Evolutionary conservation across 1,284 basidiomycete species (phyloP).

Genomic region (Inonotus hispidus): DNA sequence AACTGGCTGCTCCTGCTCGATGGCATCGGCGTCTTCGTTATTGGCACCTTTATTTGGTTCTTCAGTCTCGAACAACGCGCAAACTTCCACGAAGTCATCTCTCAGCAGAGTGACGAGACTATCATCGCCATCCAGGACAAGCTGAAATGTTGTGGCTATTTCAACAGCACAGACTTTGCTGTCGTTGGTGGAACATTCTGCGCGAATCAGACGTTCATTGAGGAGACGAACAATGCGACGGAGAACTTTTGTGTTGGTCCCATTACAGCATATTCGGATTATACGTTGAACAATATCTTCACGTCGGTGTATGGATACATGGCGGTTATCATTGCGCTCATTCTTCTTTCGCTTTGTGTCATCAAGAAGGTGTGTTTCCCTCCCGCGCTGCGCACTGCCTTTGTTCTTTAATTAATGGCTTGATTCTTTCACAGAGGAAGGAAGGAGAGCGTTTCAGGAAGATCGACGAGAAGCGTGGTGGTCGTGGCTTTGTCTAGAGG

Average conservation of each 20-base stretch:
- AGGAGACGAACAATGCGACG: conserved; percentile 39
- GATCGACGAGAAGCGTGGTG: conserved; percentile 83
- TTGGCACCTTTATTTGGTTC: conserved; percentile 75
- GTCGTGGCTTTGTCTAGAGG: conserved; percentile 69
- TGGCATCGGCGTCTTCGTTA: conserved; percentile 48
- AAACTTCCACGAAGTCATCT: conserved; percentile 59
- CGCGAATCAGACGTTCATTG: conserved; percentile 42
- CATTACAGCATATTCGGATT: conserved; percentile 61
- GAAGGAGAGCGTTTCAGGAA: conserved; percentile 78
- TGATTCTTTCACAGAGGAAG: conserved; percentile 46
- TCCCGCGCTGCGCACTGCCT: neutral
- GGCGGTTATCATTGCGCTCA: conserved; percentile 66
- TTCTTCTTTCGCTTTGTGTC: conserved; percentile 76
- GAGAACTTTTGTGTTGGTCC: conserved; percentile 59
- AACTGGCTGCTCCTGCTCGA: conserved; percentile 69
- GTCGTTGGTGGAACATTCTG: conserved; percentile 62
- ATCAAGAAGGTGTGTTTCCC: conserved; percentile 61
- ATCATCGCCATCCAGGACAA: conserved; percentile 67
- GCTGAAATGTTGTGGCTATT: conserved; percentile 82
- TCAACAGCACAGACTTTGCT: conserved; percentile 54
- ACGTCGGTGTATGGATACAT: conserved; percentile 77
- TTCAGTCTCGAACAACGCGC: conserved; percentile 65
- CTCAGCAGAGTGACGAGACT: conserved; percentile 37
- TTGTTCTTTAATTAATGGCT: conserved; percentile 2
- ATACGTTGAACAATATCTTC: conserved; percentile 73